These are phyloP conservation scores for Fusarium circinatum DNA, from an alignment of 2,329 filamentous ascomycete species.

Conservation along the genomic window DNA sequence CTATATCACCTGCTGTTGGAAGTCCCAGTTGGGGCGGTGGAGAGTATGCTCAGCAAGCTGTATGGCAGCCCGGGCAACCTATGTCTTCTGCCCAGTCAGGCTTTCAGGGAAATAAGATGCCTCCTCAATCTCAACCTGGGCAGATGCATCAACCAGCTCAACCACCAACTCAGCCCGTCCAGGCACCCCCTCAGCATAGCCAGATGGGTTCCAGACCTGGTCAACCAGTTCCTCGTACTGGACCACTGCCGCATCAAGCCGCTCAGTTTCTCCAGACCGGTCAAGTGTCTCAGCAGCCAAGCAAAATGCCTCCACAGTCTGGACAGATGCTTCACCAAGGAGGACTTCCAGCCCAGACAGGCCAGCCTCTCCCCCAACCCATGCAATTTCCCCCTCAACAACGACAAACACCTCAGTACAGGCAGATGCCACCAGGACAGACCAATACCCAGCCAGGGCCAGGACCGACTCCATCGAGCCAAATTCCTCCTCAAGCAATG, in stretches of 20 bases:
- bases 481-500: background rate
- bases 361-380: background rate
- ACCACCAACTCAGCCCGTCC: conserved; percentile 1
- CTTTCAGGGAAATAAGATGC: conserved; percentile 6
- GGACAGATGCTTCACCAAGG: background rate
- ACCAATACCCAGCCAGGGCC: background rate
- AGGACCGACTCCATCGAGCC: background rate
- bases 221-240: background rate
- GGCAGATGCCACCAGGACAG: background rate
- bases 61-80: conserved; percentile 38
- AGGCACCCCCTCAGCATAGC: background rate
- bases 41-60: conserved; percentile 34
- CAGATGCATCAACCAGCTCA: conserved; percentile 1
- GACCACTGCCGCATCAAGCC: background rate
- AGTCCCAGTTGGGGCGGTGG: conserved; percentile 34
- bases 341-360: background rate
- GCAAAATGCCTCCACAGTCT: background rate
- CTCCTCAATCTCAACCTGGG: conserved; percentile 5
- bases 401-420: background rate
- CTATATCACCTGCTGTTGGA: conserved; percentile 10
- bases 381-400: background rate
- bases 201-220: background rate
- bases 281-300: background rate
- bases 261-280: background rate
- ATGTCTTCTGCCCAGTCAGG: background rate